These are phyloP conservation scores for Grigorovia yakushimaensis DNA, from an alignment of 805 yeast species.

Conservation along the genomic window DNA sequence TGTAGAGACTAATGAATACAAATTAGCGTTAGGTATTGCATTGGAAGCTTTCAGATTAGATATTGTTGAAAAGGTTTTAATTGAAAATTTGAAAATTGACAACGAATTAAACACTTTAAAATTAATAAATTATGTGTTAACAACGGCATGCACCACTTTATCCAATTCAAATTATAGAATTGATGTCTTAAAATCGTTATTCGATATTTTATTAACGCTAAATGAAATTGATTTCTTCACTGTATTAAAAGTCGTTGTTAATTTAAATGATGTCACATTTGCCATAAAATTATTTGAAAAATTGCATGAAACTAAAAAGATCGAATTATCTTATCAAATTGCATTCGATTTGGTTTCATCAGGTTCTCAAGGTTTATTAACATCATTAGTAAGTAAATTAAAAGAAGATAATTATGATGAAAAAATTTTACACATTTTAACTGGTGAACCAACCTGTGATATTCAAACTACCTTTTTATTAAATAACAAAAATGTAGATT, in stretches of 20 bases:
- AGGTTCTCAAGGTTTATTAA: constrained; percentile 82
- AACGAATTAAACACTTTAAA: constrained; percentile 45
- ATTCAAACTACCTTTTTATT: constrained; percentile 78
- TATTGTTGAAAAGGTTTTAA: constrained; percentile 53
- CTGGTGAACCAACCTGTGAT: constrained; percentile 93
- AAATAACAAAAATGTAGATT: constrained; percentile 81
- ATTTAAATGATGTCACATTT: constrained; percentile 64
- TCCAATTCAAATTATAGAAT: constrained; percentile 57
- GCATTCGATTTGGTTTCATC: constrained; percentile 90
- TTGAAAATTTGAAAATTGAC: constrained; percentile 24
- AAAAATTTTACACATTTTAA: constrained; percentile 58
- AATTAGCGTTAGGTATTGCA: constrained; percentile 82
- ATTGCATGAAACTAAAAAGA: constrained; percentile 34
- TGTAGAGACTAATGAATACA: constrained; percentile 56
- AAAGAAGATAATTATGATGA: constrained; percentile 25
- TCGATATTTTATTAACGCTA: constrained; percentile 47
- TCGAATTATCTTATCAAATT: constrained; percentile 73
- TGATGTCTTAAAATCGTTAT: constrained; percentile 52
- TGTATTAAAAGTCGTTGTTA: constrained; percentile 77
- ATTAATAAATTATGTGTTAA: constrained; percentile 64
- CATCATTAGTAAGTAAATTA: constrained; percentile 39
- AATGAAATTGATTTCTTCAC: constrained; percentile 70
- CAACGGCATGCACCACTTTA: constrained; percentile 60
- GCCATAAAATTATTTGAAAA: constrained; percentile 62
- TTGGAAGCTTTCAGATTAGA: constrained; percentile 83